A percentile compares a stretch with the other conserved stretches of the same genome.
phyloP scores from a whole-genome alignment of 441 rosid species.

The Aleurites moluccanus region DNA sequence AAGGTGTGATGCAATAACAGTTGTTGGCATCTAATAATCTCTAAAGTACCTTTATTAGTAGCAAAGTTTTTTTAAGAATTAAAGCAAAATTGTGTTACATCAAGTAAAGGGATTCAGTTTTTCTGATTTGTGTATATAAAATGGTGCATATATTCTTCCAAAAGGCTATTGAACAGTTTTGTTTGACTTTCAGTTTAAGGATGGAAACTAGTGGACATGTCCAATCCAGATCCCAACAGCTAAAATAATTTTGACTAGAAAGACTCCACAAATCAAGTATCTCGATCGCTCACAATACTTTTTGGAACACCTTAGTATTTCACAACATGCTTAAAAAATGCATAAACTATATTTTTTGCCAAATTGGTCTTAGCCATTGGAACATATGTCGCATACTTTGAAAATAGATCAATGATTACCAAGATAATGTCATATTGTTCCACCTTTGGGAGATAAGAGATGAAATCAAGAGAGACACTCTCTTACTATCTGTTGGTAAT shows the following conservation, averaged over 20 bases:
- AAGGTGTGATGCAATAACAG: not conserved
- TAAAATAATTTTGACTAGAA: not conserved
- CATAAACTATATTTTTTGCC: not conserved
- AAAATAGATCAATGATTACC: too few relatives aligned
- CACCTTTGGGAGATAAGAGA: not conserved
- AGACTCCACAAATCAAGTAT: not conserved
- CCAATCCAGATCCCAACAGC: not conserved
- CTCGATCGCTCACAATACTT: too few relatives aligned
- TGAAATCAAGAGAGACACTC: not conserved
- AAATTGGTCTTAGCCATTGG: not conserved
- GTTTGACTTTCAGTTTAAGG: not conserved
- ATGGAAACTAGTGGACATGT: too few relatives aligned
- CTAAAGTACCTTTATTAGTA: not conserved
- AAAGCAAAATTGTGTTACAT: not conserved
- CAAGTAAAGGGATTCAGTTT: not conserved
- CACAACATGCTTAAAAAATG: not conserved
- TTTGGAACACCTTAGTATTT: not conserved
- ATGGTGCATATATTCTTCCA: not conserved
- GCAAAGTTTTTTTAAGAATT: not conserved
- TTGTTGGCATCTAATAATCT: not conserved
- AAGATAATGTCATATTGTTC: too few relatives aligned
- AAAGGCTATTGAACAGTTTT: not conserved
- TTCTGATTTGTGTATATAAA: not conserved
- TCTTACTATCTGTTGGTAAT: not conserved
- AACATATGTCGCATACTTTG: too few relatives aligned